These are phyloP conservation scores for Euphorbia celastroides DNA, from an alignment of 441 rosid species.

Conservation along the genomic window DNA sequence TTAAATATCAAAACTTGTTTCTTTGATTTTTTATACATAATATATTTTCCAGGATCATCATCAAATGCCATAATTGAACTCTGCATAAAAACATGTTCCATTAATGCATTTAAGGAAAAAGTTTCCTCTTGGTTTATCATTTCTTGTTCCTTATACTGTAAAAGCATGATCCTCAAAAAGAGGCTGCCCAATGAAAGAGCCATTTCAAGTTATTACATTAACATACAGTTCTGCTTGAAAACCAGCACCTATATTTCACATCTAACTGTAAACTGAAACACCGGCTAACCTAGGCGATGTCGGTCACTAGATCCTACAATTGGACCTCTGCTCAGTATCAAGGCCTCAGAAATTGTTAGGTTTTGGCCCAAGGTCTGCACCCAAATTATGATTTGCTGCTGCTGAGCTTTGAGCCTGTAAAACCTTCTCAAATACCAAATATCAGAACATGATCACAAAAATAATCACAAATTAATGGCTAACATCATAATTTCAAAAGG, in stretches of 20 bases:
- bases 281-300: neutral
- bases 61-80: too few species aligned
- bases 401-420: slow-evolving; percentile 59
- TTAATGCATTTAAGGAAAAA: too few species aligned
- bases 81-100: too few species aligned
- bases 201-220: neutral
- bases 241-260: neutral
- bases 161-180: too few species aligned
- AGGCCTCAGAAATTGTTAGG: neutral
- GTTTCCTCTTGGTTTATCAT: too few species aligned
- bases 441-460: slow-evolving; percentile 12
- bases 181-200: neutral
- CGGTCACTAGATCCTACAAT: slow-evolving; percentile 10
- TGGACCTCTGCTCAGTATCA: slow-evolving; percentile 8
- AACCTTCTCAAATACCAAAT: slow-evolving; percentile 33
- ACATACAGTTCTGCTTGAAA: neutral
- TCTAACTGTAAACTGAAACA: neutral
- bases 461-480: neutral
- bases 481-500: neutral
- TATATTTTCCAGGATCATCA: too few species aligned
- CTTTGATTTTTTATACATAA: too few species aligned
- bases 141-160: too few species aligned
- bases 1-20: too few species aligned
- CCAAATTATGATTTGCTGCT: slow-evolving; percentile 22
- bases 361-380: slow-evolving; percentile 7